These are phyloP conservation scores for Escovopsis weberi DNA, from an alignment of 2,329 filamentous ascomycete genomes.

Conservation along the genomic window DNA sequence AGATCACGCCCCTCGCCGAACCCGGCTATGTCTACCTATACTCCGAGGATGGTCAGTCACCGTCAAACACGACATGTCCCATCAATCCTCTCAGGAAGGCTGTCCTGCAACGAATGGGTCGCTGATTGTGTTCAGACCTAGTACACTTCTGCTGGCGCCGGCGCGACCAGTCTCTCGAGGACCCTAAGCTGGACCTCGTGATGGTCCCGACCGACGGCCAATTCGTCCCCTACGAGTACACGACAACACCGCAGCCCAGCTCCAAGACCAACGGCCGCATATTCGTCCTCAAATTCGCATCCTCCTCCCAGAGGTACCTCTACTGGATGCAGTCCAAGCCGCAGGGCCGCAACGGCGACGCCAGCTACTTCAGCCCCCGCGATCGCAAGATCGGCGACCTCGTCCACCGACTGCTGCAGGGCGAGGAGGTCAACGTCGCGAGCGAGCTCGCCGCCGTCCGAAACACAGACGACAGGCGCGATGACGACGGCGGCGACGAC, in stretches of 20 bases:
- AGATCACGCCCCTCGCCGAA: slow-evolving; percentile 56
- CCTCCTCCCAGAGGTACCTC: slow-evolving; percentile 77
- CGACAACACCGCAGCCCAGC: slow-evolving; percentile 38
- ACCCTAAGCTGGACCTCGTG: slow-evolving; percentile 75
- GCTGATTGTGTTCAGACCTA: slow-evolving; percentile 42
- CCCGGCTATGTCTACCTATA: slow-evolving; percentile 89
- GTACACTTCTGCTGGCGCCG: slow-evolving; percentile 96
- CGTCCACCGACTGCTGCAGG: slow-evolving; percentile 71
- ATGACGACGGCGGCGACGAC: slow-evolving; percentile 49
- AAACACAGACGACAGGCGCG: slow-evolving; percentile 32
- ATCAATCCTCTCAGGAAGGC: no score
- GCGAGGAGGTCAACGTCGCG: slow-evolving; percentile 72
- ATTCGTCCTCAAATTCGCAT: slow-evolving; percentile 85
- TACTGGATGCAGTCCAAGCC: slow-evolving; percentile 95
- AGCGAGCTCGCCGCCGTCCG: slow-evolving; percentile 54
- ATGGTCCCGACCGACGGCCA: slow-evolving; percentile 85
- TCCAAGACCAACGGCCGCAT: slow-evolving; percentile 74
- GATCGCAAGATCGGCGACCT: slow-evolving; percentile 81
- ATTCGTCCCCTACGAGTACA: slow-evolving; percentile 66
- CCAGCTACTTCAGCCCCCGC: slow-evolving; percentile 67
- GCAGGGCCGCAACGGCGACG: slow-evolving; percentile 53
- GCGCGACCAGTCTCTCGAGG: slow-evolving; percentile 51
- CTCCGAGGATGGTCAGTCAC: slow-evolving; percentile 60
- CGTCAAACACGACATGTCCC: background rate
- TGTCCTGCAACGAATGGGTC: no score